phyloP scores from a whole-genome alignment of 2,329 filamentous ascomycete genomes.

The Colletotrichum sp. region DNA sequence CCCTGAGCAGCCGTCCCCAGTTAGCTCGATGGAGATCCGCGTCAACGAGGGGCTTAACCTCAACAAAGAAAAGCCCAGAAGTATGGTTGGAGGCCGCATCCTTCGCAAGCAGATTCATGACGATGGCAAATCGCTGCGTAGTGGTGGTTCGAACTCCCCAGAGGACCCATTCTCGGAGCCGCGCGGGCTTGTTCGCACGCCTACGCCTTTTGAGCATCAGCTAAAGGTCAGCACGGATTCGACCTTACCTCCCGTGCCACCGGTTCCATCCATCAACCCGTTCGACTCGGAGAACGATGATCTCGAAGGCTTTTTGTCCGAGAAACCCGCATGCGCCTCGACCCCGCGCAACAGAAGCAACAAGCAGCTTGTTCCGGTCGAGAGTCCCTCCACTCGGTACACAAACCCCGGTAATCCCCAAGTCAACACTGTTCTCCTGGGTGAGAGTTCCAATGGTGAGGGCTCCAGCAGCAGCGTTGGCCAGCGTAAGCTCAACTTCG shows the following conservation, averaged over 20 bases:
- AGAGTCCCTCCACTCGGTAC: slow-evolving; percentile 3
- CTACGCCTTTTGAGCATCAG: slow-evolving; percentile 27
- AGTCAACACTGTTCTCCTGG: background rate
- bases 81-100: slow-evolving; percentile 33
- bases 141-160: slow-evolving; percentile 23
- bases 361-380: background rate
- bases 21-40: slow-evolving; percentile 36
- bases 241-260: background rate
- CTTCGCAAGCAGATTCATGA: slow-evolving; percentile 31
- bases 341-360: slow-evolving; percentile 35
- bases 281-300: slow-evolving; percentile 43
- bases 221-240: slow-evolving; percentile 16
- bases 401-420: background rate
- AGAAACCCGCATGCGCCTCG: slow-evolving; percentile 39
- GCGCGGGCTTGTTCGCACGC: slow-evolving; percentile 16
- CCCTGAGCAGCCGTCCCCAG: slow-evolving; percentile 22
- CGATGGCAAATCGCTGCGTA: slow-evolving; percentile 31
- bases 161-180: slow-evolving; percentile 36
- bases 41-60: slow-evolving; percentile 39
- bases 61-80: slow-evolving; percentile 37
- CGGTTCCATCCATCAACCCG: slow-evolving; percentile 15
- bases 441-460: background rate
- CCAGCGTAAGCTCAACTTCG: background rate
- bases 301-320: slow-evolving; percentile 42
- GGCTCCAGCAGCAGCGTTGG: background rate